phyloP scores from a whole-genome alignment of 192 early-diverging fungal genomes.

The Phlyctochytrium planicorne region DNA sequence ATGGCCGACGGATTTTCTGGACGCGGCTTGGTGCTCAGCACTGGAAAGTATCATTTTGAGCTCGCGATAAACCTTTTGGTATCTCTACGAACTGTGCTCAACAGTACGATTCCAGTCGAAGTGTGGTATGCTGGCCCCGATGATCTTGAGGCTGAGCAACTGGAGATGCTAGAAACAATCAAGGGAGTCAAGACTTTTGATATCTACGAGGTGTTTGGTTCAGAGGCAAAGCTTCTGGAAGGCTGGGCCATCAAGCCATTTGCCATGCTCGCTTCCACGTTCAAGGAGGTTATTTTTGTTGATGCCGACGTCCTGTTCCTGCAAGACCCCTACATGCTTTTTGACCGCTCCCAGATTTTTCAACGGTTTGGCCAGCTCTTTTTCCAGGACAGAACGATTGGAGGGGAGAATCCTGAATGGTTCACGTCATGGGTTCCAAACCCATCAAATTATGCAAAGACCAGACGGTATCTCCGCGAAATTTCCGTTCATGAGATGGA shows the following conservation, averaged over 20 bases:
- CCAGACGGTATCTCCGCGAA: slow-evolving; percentile 39
- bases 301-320: slow-evolving; percentile 72
- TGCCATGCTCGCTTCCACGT: slow-evolving; percentile 60
- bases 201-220: slow-evolving; percentile 29
- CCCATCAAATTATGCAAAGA: slow-evolving; percentile 35
- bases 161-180: not conserved
- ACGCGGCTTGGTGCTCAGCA: slow-evolving; percentile 14
- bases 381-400: slow-evolving; percentile 54
- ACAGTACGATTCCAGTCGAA: slow-evolving; percentile 55
- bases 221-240: not conserved
- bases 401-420: slow-evolving; percentile 43
- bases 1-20: not conserved
- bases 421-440: slow-evolving; percentile 51
- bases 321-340: slow-evolving; percentile 53
- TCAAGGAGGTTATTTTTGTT: slow-evolving; percentile 63
- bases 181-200: slow-evolving; percentile 23
- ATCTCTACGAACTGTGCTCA: slow-evolving; percentile 23
- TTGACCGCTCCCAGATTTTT: slow-evolving; percentile 34
- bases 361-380: slow-evolving; percentile 51
- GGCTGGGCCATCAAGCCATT: slow-evolving; percentile 56
- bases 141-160: slow-evolving; percentile 5
- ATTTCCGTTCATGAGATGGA: slow-evolving; percentile 59
- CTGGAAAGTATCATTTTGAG: slow-evolving; percentile 2
- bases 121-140: slow-evolving; percentile 45
- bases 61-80: slow-evolving; percentile 2